Evolutionary conservation across 768 basidiomycete genomes (phyloP).

Genomic region (Hypholoma sublateritium): DNA sequence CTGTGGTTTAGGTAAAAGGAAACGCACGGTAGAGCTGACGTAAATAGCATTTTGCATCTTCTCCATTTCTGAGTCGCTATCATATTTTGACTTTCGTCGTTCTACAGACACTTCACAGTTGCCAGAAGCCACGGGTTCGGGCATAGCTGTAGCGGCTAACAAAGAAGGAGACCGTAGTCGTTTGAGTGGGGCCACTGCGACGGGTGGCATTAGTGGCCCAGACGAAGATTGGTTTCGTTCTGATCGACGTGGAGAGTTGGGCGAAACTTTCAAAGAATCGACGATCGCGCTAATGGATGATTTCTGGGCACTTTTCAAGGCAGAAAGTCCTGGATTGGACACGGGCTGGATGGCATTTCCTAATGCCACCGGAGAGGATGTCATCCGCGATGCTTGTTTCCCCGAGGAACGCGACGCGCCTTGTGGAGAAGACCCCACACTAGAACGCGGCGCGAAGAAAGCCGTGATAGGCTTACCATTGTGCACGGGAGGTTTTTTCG

Average conservation of each 20-base stretch:
- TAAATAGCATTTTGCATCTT: constrained; percentile 23
- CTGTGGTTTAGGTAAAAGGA: neutral
- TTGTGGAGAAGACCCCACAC: constrained; percentile 19
- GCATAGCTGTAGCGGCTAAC: neutral
- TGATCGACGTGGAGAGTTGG: neutral
- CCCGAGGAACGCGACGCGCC: constrained; percentile 9
- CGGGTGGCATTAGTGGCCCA: neutral
- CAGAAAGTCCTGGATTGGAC: too few relatives aligned
- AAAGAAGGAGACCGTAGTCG: constrained; percentile 1
- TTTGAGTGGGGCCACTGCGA: neutral
- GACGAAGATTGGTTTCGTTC: neutral
- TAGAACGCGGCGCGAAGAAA: constrained; percentile 40
- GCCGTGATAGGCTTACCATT: constrained; percentile 39
- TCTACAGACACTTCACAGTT: constrained; percentile 20
- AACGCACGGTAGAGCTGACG: constrained; percentile 22
- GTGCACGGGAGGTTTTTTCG: constrained; percentile 25
- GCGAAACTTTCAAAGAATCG: neutral
- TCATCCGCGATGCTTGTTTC: constrained; percentile 5
- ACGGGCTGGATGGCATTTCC: neutral
- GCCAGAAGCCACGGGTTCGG: neutral
- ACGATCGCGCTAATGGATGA: neutral
- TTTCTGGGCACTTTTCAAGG: too few relatives aligned
- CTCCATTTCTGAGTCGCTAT: neutral
- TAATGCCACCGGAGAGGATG: neutral
- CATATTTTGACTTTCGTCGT: neutral